Percentiles rank a stretch among this genome's conserved stretches.
phyloP scores from a whole-genome alignment of 352 stramenopile genomes.

The Pythium phragmiticola region DNA sequence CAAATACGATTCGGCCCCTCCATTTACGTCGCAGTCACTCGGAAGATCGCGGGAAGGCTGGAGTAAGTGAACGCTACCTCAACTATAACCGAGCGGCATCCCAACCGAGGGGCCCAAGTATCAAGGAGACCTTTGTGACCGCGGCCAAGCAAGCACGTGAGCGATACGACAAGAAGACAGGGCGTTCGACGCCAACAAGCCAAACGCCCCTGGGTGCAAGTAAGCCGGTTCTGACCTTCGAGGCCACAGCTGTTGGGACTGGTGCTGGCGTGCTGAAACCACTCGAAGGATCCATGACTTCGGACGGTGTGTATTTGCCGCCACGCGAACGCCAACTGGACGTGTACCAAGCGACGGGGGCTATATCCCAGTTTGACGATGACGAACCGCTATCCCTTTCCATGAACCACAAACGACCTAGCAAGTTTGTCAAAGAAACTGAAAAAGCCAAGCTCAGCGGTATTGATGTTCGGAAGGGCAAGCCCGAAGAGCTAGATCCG shows the following conservation, averaged over 20 bases:
- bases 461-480: constrained; percentile 13
- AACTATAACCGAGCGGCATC: not conserved
- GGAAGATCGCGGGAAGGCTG: not conserved
- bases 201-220: constrained; percentile 1
- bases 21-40: not conserved
- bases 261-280: constrained; percentile 14
- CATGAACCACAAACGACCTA: constrained; percentile 15
- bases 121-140: not conserved
- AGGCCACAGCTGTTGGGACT: constrained; percentile 7
- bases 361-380: constrained; percentile 15
- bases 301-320: constrained; percentile 13
- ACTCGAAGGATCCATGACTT: constrained; percentile 7
- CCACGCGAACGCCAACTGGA: constrained; percentile 20
- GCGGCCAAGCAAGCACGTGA: constrained; percentile 13
- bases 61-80: constrained; percentile 1
- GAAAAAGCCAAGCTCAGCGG: constrained; percentile 19
- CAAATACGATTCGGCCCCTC: not conserved
- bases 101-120: not conserved
- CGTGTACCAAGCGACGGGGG: constrained; percentile 21
- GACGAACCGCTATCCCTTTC: not conserved
- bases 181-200: not conserved
- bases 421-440: constrained; percentile 16
- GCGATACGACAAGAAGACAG: constrained; percentile 7
- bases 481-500: constrained; percentile 11
- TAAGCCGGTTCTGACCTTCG: not conserved